Conservation (phyloP, 192 early-diverging fungal genomes). For the Phlyctochytrium arcticum region DNA sequence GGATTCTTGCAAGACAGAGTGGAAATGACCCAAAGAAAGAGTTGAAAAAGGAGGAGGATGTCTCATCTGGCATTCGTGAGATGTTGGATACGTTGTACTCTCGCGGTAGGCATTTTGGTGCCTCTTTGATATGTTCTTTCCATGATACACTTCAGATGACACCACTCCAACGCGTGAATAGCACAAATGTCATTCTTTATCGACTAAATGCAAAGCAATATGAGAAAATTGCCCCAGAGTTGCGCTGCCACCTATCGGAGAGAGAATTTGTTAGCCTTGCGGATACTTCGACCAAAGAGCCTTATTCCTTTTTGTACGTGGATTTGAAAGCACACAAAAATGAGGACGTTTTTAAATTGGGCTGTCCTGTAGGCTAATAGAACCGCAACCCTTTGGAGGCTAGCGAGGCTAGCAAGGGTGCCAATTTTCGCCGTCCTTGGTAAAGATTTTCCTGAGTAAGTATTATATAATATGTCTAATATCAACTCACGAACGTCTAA, state of each 20-base stretch:
- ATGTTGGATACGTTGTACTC: not conserved
- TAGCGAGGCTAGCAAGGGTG: no score
- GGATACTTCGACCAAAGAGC: not conserved
- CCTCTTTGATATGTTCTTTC: not conserved
- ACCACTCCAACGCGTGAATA: not conserved
- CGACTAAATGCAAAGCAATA: constrained; percentile 1
- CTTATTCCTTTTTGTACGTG: not conserved
- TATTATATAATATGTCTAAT: no score
- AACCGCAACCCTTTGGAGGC: no score
- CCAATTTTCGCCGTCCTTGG: no score
- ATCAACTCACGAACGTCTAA: no score
- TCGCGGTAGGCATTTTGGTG: not conserved
- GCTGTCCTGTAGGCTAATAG: no score
- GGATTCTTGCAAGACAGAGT: not conserved
- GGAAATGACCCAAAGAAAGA: no score
- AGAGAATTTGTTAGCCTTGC: not conserved
- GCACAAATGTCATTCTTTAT: not conserved
- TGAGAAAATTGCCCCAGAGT: no score
- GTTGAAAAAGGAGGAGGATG: not conserved
- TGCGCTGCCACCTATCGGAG: not conserved
- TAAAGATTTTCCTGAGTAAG: no score
- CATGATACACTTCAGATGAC: not conserved
- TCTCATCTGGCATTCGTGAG: not conserved
- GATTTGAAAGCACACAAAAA: constrained; percentile 1
- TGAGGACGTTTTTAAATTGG: no score